Base-by-base conservation (phyloP, 129 eudicot genomes). In the Tagetes erecta region DNA sequence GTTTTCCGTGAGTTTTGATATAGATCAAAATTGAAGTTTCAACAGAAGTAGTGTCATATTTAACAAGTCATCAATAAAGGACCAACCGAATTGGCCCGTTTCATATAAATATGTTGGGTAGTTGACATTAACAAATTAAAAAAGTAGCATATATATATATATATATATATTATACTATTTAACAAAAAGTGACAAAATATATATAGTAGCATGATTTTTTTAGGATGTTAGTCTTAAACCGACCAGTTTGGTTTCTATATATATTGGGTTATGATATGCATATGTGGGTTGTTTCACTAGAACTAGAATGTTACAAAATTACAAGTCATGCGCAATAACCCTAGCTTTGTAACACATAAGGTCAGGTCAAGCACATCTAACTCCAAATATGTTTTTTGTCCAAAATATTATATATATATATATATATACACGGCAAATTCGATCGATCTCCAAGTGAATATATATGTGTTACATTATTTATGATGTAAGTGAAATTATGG, bases 381-480 rank as follows among this genome's bases (percentile, higher is more conserved):
- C 76, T 81, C 95, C 69, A 68, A 70, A 53, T 88, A 91, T 10
- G 27, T 20, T 40, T 42, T 36, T 20, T 44, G 31, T 36, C 67
- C 46, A 63, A 63, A 63, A 37, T 63, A 36, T 62, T 20, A 20
- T 20, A 20, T 20, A 20, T 20, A 20, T 20, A 20, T 20, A 20
- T 20, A 20, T 20, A 20, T 20, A 20, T 20, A 20, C 27, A 20
- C 27, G 27, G 27, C 27, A 20, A 20, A 20, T 20, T 20, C 27
- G 27, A 20, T 20, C 27, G 27, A 20, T 41, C 50, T 42, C 12
- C 55, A 11, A 40, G 36, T 42, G 64, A 58, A 34, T 33, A 59
- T 59, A 44, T 65, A 27, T 37, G 60, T 73, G 42, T 58, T 60
- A 47, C n/a, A 46, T 45, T 71, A 44, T 27, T 12, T 36, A 27